phyloP scores from a whole-genome alignment of 805 yeast species.

The Suhomyces kilbournensis region DNA sequence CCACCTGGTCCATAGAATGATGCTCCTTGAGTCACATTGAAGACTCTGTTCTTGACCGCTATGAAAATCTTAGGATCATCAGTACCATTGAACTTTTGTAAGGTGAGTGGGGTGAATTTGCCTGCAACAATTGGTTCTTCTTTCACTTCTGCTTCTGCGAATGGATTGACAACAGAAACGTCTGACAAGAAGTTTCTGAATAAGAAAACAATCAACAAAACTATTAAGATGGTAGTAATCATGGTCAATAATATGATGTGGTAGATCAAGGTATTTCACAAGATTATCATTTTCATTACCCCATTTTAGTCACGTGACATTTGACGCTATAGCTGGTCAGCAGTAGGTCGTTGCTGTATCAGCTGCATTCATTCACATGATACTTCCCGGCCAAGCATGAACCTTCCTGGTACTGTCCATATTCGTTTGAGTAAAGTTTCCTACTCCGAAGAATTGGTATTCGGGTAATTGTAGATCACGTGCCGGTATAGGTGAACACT shows the following conservation, averaged over 20 bases:
- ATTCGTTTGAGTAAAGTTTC: neutral
- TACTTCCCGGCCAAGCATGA: neutral
- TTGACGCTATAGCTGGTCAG: neutral
- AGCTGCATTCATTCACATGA: neutral
- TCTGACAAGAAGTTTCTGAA: slow-evolving; percentile 25
- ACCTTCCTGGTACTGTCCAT: neutral
- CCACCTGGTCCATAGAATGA: slow-evolving; percentile 95
- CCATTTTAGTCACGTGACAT: neutral
- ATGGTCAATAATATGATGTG: slow-evolving; percentile 6
- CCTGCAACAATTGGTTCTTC: slow-evolving; percentile 38
- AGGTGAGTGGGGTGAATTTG: slow-evolving; percentile 69
- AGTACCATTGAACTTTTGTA: slow-evolving; percentile 75
- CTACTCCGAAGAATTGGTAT: neutral
- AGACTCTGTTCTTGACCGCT: slow-evolving; percentile 83
- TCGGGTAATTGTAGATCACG: neutral
- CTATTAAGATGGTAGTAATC: slow-evolving; percentile 29
- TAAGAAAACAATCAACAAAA: slow-evolving; percentile 30
- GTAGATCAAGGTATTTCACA: neutral
- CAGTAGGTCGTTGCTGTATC: neutral
- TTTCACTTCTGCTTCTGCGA: slow-evolving; percentile 18
- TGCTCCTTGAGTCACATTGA: slow-evolving; percentile 76
- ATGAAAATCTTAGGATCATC: slow-evolving; percentile 79
- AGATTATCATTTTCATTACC: neutral
- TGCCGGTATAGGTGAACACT: neutral
- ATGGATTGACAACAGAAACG: slow-evolving; percentile 32